Evolutionary conservation across 176 grass and related monocot species (phyloP).

Genomic region (Zizania latifolia): DNA sequence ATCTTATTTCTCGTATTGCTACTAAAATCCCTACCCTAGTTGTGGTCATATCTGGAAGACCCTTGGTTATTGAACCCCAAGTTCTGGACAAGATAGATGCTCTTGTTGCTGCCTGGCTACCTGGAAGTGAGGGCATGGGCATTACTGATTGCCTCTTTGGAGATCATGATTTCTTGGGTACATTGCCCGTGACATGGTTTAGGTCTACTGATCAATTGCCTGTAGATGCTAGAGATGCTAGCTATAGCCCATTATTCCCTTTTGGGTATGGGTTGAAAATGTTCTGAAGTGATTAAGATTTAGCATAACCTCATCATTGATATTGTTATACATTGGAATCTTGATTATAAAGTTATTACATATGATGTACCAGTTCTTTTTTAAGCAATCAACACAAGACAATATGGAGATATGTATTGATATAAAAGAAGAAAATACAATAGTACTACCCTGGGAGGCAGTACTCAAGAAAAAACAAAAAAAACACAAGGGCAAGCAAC

Average conservation of each 20-base stretch:
- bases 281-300: background rate
- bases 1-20: slow-evolving; percentile 43
- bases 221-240: slow-evolving; percentile 40
- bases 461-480: too few species aligned
- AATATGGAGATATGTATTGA: too few species aligned
- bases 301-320: background rate
- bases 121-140: slow-evolving; percentile 67
- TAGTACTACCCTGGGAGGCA: too few species aligned
- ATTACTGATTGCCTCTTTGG: slow-evolving; percentile 79
- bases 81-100: slow-evolving; percentile 57
- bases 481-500: too few species aligned
- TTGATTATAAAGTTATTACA: background rate
- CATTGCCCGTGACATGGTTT: slow-evolving; percentile 75
- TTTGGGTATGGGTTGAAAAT: slow-evolving; percentile 72
- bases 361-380: too few species aligned
- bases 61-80: slow-evolving; percentile 58
- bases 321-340: slow-evolving; percentile 9
- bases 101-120: slow-evolving; percentile 76
- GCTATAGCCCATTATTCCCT: slow-evolving; percentile 75
- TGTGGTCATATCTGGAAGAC: slow-evolving; percentile 67
- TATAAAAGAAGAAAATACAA: too few species aligned
- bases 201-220: slow-evolving; percentile 65
- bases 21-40: slow-evolving; percentile 55
- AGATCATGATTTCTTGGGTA: slow-evolving; percentile 67
- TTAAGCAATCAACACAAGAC: too few species aligned